Evolutionary conservation across 2,329 filamentous ascomycete genomes (phyloP), one percentile per base, ranked within the genome.

Genomic region (Cladosporium sp.): DNA sequence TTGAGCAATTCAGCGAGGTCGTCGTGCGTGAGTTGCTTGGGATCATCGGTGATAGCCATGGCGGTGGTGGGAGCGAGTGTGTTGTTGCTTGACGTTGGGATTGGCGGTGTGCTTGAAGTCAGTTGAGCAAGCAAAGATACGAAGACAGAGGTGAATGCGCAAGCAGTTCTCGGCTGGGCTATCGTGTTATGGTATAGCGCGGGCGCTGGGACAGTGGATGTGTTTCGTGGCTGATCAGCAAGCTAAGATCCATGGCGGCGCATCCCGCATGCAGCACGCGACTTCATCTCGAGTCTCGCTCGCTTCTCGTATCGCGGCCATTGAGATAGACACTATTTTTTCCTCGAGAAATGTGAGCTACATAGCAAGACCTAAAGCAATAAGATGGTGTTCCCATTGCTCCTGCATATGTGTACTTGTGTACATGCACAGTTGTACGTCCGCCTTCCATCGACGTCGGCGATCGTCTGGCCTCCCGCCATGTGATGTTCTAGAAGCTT

Each of bases 1-100:
- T 83, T 78, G 61, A 94, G 86, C 54, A 93, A 75, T 58, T 82
- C 73, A 20, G 86, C 81, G 59, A 96, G 81, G 63, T 84, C 80
- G 52, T 87, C 83, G 64, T 81, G 73, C 22, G 88, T 92, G 65
- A 89, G 73, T 59, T 70, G 54, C 38, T 67, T 61, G 37, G 69
- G 66, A 47, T 74, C 70, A 59, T 73, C 69, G 38, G 64, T 64
- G 61, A 71, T 70, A 43, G 69, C 59, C 72, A 73, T 74, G 39
- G 39, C 67, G 61, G 38, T 34, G 38, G 51, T 17, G 38, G 12
- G 43, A 12, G 43, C 28, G 43, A 12, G 6, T 30, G 40, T 20
- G 25, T 25, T 22, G 51, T 30, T 22, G n/a, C 22, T 28, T 20
- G 36, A 43, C 38, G 51, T 30, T 34, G 37, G 30, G n/a, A 22